Evolutionary conservation across 1,139 yeast genomes (phyloP).

Genomic region (Hemisphaericaspora xylofermentans): DNA sequence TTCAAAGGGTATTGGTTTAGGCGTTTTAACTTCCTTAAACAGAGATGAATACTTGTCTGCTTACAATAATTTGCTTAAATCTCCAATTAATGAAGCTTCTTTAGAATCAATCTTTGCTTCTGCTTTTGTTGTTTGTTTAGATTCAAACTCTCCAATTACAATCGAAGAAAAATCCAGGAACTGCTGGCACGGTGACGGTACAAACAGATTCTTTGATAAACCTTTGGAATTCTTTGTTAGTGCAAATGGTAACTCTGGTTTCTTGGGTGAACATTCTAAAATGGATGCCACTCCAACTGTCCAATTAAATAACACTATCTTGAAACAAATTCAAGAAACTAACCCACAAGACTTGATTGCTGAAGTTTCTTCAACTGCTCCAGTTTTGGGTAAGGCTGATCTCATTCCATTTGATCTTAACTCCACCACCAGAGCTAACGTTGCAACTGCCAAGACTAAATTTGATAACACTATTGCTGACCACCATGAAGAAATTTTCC

Average conservation of each 20-base stretch:
- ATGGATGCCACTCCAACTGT: constrained; percentile 99
- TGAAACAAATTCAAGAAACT: constrained; percentile 53
- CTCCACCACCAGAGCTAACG: constrained; percentile 50
- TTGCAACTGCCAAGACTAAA: constrained; percentile 54
- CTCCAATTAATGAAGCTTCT: constrained; percentile 57
- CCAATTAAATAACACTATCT: constrained; percentile 77
- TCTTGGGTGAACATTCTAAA: constrained; percentile 93
- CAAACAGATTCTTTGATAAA: constrained; percentile 89
- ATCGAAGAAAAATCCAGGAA: constrained; percentile 83
- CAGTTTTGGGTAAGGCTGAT: constrained; percentile 22
- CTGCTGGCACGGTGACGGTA: constrained; percentile 94
- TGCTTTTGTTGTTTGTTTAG: constrained; percentile 80
- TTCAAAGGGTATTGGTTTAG: constrained; percentile 53
- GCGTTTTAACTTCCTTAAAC: constrained; percentile 79
- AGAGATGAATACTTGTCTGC: constrained; percentile 78
- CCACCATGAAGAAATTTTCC: constrained; percentile 66
- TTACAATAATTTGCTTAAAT: constrained; percentile 56
- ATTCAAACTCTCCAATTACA: constrained; percentile 70
- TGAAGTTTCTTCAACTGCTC: constrained; percentile 27
- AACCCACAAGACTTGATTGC: constrained; percentile 33
- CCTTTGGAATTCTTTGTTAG: constrained; percentile 83
- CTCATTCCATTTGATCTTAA: constrained; percentile 47
- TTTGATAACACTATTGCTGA: constrained; percentile 52
- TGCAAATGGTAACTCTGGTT: constrained; percentile 86
- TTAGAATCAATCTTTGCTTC: constrained; percentile 72